These are phyloP conservation scores for Trichosporon asahii DNA, from an alignment of 1,284 basidiomycete genomes.

Conservation along the genomic window DNA sequence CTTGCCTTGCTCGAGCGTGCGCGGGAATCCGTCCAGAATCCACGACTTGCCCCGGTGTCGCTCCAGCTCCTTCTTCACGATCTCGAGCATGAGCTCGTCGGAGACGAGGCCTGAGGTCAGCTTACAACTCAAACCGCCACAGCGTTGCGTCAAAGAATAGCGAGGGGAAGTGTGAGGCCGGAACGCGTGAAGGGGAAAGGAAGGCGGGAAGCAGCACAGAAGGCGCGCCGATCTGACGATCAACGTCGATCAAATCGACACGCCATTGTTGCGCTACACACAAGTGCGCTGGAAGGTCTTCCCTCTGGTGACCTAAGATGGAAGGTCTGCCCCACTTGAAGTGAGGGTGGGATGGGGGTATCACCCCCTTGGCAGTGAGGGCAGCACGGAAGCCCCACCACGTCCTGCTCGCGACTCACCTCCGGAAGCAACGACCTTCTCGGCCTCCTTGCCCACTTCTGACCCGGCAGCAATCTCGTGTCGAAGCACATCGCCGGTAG, in stretches of 20 bases:
- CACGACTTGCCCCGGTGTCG: slow-evolving; percentile 57
- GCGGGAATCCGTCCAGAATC: slow-evolving; percentile 95
- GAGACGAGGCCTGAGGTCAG: slow-evolving; percentile 43
- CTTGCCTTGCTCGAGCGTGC: slow-evolving; percentile 83
- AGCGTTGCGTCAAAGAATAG: too few species aligned
- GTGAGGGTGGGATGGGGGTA: too few species aligned
- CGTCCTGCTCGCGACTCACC: slow-evolving; percentile 12
- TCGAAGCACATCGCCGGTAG: slow-evolving; percentile 51
- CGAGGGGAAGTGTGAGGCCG: too few species aligned
- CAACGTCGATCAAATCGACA: too few species aligned
- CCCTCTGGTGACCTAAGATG: too few species aligned
- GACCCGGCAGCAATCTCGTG: slow-evolving; percentile 47
- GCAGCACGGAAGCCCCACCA: too few species aligned
- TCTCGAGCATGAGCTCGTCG: slow-evolving; percentile 51
- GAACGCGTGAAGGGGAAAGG: too few species aligned
- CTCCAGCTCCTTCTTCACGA: slow-evolving; percentile 49
- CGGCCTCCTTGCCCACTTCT: slow-evolving; percentile 10
- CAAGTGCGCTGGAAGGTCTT: too few species aligned
- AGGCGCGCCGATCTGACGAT: background rate
- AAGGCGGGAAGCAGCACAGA: background rate
- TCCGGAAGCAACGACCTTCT: slow-evolving; percentile 10
- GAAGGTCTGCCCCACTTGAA: too few species aligned
- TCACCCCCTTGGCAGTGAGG: too few species aligned
- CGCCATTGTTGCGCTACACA: too few species aligned
- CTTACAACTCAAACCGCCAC: background rate